Evolutionary conservation across 352 stramenopile species (phyloP).

Genomic region (Globisporangium yorkense): DNA sequence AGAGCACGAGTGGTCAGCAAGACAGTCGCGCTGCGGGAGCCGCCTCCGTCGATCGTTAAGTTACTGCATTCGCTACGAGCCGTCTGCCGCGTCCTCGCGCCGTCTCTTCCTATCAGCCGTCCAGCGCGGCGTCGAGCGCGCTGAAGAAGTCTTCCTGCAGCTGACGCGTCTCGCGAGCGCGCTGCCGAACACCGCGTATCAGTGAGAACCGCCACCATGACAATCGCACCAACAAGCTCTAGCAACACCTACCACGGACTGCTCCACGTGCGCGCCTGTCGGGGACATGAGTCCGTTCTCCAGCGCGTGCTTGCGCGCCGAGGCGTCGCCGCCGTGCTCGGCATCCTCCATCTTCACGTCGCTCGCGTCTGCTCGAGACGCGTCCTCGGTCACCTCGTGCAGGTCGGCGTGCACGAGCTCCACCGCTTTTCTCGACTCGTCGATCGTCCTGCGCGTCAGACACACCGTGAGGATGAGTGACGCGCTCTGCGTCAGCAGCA

Average conservation of each 20-base stretch:
- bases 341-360: slow-evolving; percentile 24
- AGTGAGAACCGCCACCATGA: too few species aligned
- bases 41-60: not conserved
- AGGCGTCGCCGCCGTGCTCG: slow-evolving; percentile 15
- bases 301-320: slow-evolving; percentile 5
- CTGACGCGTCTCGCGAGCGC: slow-evolving; percentile 34
- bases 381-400: slow-evolving; percentile 45
- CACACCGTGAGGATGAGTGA: not conserved
- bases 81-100: not conserved
- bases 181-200: slow-evolving; percentile 16
- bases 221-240: too few species aligned
- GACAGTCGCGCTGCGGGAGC: not conserved
- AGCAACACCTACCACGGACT: slow-evolving; percentile 27
- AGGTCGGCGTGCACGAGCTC: slow-evolving; percentile 57
- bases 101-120: slow-evolving; percentile 1
- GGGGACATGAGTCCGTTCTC: slow-evolving; percentile 12
- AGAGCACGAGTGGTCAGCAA: not conserved
- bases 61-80: not conserved
- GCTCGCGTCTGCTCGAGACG: slow-evolving; percentile 11
- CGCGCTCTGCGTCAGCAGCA: not conserved
- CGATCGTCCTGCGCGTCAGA: slow-evolving; percentile 38
- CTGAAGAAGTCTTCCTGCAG: slow-evolving; percentile 67
- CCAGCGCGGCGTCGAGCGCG: slow-evolving; percentile 43
- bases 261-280: slow-evolving; percentile 22
- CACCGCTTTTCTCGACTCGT: slow-evolving; percentile 53